Conservation (phyloP, 1,284 basidiomycete genomes). For the Somion occarium region DNA sequence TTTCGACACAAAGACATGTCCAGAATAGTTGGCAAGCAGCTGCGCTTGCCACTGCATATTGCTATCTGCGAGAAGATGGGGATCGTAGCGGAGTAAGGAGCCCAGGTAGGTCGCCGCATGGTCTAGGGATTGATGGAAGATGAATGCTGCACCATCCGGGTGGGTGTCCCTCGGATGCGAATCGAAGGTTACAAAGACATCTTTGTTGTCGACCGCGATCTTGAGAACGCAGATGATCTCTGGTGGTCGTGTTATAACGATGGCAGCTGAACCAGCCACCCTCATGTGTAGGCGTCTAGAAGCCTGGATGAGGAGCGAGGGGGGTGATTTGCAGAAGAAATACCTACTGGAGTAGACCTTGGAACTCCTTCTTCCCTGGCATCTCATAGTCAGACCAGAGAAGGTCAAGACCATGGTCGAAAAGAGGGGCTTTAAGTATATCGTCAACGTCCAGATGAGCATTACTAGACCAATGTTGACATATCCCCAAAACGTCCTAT, state of each 20-base stretch:
- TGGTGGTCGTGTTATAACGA: constrained; percentile 63
- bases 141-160: constrained; percentile 52
- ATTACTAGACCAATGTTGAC: constrained; percentile 43
- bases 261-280: constrained; percentile 30
- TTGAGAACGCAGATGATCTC: constrained; percentile 59
- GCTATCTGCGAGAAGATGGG: constrained; percentile 35
- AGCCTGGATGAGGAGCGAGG: constrained; percentile 2
- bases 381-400: constrained; percentile 32
- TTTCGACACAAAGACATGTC: constrained; percentile 41
- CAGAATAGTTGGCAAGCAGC: constrained; percentile 53
- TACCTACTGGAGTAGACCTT: constrained; percentile 38
- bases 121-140: constrained; percentile 40
- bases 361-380: constrained; percentile 35
- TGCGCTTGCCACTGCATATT: constrained; percentile 58
- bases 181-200: constrained; percentile 56
- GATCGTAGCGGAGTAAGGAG: constrained; percentile 45
- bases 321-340: background rate
- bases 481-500: constrained; percentile 51
- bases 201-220: constrained; percentile 28
- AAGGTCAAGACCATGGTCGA: constrained; percentile 32
- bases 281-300: constrained; percentile 24
- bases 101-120: constrained; percentile 40
- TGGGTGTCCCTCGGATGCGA: constrained; percentile 54
- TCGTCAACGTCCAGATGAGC: constrained; percentile 51
- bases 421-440: constrained; percentile 24